Evolutionary conservation across 257 asterid species (phyloP).

Genomic region (Nicotiana attenuata): DNA sequence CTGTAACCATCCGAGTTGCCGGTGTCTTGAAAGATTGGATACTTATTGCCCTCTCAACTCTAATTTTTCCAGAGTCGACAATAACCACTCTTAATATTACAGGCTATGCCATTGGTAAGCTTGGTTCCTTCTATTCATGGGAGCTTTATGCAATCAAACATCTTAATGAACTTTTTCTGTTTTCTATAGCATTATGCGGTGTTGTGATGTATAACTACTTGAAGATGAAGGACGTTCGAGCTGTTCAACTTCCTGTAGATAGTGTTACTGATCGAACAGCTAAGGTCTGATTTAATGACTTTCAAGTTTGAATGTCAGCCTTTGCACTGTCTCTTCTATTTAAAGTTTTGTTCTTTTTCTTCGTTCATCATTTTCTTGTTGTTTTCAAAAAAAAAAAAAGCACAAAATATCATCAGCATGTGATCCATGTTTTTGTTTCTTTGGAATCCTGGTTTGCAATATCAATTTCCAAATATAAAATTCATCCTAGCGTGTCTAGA

Average conservation of each 20-base stretch:
- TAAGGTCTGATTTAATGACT: slow-evolving; percentile 30
- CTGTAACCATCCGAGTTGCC: slow-evolving; percentile 95
- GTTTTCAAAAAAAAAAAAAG: not conserved
- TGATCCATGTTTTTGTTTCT: not conserved
- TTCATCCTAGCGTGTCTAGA: not conserved
- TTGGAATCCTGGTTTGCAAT: not conserved
- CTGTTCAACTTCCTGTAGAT: slow-evolving; percentile 46
- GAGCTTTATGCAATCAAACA: not conserved
- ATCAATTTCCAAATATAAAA: not conserved
- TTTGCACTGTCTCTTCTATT: not conserved
- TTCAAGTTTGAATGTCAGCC: not conserved
- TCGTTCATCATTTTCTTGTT: not conserved
- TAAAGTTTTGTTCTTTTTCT: not conserved
- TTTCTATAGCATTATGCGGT: slow-evolving; percentile 72
- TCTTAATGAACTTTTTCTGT: not conserved
- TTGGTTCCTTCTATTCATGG: slow-evolving; percentile 11
- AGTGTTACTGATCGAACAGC: slow-evolving; percentile 45
- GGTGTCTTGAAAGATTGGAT: slow-evolving; percentile 99
- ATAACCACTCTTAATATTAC: slow-evolving; percentile 78
- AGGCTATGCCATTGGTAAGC: slow-evolving; percentile 94
- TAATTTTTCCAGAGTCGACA: slow-evolving; percentile 87
- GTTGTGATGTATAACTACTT: slow-evolving; percentile 70
- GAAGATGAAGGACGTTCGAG: slow-evolving; percentile 57
- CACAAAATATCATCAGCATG: not conserved
- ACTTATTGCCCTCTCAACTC: slow-evolving; percentile 87